These are phyloP conservation scores for Schrenkiella parvula DNA, from an alignment of 345 rosid species.

Conservation along the genomic window DNA sequence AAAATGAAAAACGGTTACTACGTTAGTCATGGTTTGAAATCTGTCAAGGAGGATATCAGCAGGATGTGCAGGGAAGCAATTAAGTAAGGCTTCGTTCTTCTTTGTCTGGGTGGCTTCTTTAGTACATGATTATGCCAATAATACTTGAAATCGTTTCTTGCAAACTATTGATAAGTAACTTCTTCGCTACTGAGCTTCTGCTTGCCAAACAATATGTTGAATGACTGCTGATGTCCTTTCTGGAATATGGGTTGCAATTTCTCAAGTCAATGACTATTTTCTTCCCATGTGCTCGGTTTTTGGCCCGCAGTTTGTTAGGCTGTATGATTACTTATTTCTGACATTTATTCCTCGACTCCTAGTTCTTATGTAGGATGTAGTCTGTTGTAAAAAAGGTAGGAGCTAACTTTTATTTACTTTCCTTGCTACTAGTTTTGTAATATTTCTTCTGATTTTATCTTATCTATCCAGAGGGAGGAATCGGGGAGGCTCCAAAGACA, in stretches of 20 bases:
- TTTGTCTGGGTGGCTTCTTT: slow-evolving; percentile 3
- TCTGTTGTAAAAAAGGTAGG: neutral
- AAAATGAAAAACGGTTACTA: slow-evolving; percentile 86
- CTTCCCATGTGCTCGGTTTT: neutral
- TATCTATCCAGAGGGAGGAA: slow-evolving; percentile 63
- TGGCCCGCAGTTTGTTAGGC: neutral
- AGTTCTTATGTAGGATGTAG: slow-evolving; percentile 12
- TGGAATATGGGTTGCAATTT: neutral
- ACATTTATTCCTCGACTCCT: slow-evolving; percentile 14
- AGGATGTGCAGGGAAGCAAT: slow-evolving; percentile 99
- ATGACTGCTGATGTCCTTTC: slow-evolving; percentile 9
- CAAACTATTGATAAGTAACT: neutral
- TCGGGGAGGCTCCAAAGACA: slow-evolving; percentile 70
- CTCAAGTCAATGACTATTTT: neutral
- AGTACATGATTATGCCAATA: neutral
- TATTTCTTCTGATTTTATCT: slow-evolving; percentile 11
- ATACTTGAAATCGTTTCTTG: neutral
- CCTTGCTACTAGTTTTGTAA: slow-evolving; percentile 9
- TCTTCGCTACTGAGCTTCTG: neutral
- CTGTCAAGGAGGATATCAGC: slow-evolving; percentile 93
- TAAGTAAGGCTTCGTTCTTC: slow-evolving; percentile 52
- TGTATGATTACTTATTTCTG: slow-evolving; percentile 9
- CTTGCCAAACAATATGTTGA: slow-evolving; percentile 7
- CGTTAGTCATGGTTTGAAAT: slow-evolving; percentile 70
- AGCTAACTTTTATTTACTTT: neutral